Evolutionary conservation across 1,284 basidiomycete genomes (phyloP).

Genomic region (Cryptococcus floricola): DNA sequence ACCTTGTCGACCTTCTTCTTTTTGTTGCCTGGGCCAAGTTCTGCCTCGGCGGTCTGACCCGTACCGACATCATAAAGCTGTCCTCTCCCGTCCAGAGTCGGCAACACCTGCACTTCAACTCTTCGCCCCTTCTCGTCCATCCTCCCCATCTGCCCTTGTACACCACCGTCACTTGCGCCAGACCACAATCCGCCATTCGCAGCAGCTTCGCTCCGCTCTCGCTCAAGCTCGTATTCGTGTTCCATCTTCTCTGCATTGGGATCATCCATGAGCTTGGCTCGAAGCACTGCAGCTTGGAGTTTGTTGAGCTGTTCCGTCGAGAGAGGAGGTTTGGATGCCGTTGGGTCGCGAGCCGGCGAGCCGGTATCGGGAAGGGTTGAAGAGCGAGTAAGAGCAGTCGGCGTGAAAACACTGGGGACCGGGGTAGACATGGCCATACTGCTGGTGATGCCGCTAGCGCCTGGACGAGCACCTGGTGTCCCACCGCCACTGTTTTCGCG

Average conservation of each 20-base stretch:
- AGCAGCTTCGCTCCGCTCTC: constrained; percentile 52
- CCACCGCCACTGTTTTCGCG: constrained; percentile 24
- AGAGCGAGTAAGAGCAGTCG: constrained; percentile 51
- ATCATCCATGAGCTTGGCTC: constrained; percentile 76
- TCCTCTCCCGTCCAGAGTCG: constrained; percentile 82
- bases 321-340: constrained; percentile 42
- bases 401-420: constrained; percentile 83
- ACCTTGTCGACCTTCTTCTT: constrained; percentile 71
- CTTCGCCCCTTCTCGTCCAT: constrained; percentile 31
- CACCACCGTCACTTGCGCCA: constrained; percentile 15
- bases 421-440: constrained; percentile 57
- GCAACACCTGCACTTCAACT: constrained; percentile 71
- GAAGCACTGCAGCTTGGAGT: constrained; percentile 85
- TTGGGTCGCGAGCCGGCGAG: constrained; percentile 16
- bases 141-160: constrained; percentile 35
- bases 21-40: constrained; percentile 60
- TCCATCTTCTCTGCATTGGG: constrained; percentile 72
- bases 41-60: constrained; percentile 49
- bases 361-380: constrained; percentile 9
- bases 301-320: constrained; percentile 69
- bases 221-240: constrained; percentile 70
- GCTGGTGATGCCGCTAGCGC: constrained; percentile 5
- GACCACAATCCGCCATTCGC: constrained; percentile 49
- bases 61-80: constrained; percentile 86
- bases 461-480: constrained; percentile 4